Percentiles rank a stretch among this genome's conserved stretches.
phyloP scores from a whole-genome alignment of 345 rosid genomes.

The Populus euphratica region DNA sequence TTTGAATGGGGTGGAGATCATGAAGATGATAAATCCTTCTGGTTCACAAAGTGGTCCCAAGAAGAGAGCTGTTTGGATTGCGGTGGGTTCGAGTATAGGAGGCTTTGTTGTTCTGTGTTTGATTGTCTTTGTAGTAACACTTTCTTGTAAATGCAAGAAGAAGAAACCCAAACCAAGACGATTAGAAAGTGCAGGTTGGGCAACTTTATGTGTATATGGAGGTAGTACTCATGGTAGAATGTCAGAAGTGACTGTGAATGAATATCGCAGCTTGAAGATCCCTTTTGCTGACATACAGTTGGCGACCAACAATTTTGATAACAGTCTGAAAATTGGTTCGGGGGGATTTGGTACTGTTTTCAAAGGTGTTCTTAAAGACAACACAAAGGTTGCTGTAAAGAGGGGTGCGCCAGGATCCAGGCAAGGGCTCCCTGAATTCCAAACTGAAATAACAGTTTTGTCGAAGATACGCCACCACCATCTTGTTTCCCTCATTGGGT shows the following conservation, averaged over 20 bases:
- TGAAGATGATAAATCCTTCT: conserved; percentile 54
- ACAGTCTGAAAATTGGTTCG: conserved; percentile 60
- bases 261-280: conserved; percentile 58
- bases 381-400: conserved; percentile 79
- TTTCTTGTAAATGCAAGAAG: conserved; percentile 41
- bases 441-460: conserved; percentile 70
- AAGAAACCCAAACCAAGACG: conserved; percentile 40
- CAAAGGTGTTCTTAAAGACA: conserved; percentile 74
- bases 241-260: conserved; percentile 63
- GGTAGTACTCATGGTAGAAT: conserved; percentile 68
- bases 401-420: conserved; percentile 88
- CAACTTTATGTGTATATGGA: conserved; percentile 66
- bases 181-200: conserved; percentile 73
- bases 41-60: conserved; percentile 22
- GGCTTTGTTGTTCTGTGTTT: conserved; percentile 42
- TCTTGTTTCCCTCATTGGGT: conserved; percentile 90
- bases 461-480: conserved; percentile 89
- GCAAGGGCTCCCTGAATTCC: conserved; percentile 96
- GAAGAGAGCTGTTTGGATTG: conserved; percentile 48
- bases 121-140: conserved; percentile 26
- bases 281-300: conserved; percentile 66
- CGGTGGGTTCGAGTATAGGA: conserved; percentile 59
- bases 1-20: conserved; percentile 83
- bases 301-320: conserved; percentile 80
- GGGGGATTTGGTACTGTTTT: conserved; percentile 97